Base-by-base conservation (phyloP, 305 asterid genomes). In the Euphrasia arctica region DNA sequence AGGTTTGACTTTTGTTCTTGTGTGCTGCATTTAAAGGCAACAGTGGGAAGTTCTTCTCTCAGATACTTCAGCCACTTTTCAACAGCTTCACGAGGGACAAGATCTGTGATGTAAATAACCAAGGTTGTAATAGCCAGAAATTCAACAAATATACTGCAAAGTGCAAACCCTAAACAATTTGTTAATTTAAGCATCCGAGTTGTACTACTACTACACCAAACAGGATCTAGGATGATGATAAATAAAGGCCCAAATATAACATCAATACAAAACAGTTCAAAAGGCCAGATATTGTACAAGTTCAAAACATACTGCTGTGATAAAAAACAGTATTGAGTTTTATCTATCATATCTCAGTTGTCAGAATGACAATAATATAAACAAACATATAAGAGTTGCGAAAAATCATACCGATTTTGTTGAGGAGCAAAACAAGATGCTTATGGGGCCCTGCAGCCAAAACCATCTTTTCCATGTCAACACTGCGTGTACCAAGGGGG, bases 61-160 rank as follows among this genome's bases (percentile, higher is more conserved):
- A 90, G 87, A 82, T 93, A 93, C 76, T 84, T 84, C 67, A 93
- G 95, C 97, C 97, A 93, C 80, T 90, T 93, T 70, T 90, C 97
- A 66, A 63, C 95, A 64, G 95, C 80, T 82, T 93, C 98, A 62
- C 90, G 87, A 6, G 98, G 98, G 36, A 93, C 92, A 67, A 90
- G 96, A 84, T 93, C 97, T 93, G 87, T 31, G 58, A 70, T 60
- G 27, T 39, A 64, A 5, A 60, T 27, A 58, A 50, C 22, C 59
- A 49, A 49, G 58, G 49, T 60, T 60, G 60, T 60, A 15, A 39
- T 56, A 45, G 59, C 25, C 6, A 2, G 18, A 29, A 9, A 47
- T 56, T 48, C 28, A 57, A 49, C 47, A 54, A 25, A 51, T 45
- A 41, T 15, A 43, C 54, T 31, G 51, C 50, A 52, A 55, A 62